A percentile compares a stretch with the other conserved stretches of the same genome.
phyloP scores from a whole-genome alignment of 345 rosid genomes.

The Crucihimalaya himalaica region DNA sequence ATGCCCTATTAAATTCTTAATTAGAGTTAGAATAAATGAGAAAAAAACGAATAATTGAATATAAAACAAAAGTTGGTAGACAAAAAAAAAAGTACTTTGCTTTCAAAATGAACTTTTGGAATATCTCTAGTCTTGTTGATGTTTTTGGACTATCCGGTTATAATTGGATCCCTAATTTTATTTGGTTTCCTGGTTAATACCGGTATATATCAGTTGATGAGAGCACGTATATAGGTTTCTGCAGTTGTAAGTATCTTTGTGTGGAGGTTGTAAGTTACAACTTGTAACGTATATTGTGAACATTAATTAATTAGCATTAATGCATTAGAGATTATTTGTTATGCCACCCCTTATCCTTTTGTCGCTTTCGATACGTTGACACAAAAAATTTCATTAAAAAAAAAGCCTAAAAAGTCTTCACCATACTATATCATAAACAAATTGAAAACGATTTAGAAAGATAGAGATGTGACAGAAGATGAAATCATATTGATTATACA shows the following conservation, averaged over 20 bases:
- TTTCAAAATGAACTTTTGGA: no score
- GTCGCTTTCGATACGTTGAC: background rate
- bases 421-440: background rate
- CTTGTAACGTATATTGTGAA: background rate
- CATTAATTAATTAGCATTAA: background rate
- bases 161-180: no score
- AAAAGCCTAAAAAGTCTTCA: background rate
- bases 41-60: no score
- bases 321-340: background rate
- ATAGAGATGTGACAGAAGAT: constrained; percentile 14
- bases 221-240: no score
- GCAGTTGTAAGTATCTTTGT: no score
- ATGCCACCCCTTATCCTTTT: background rate
- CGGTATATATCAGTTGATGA: background rate
- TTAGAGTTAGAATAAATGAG: no score
- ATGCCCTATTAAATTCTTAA: no score
- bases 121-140: no score
- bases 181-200: background rate
- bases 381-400: background rate
- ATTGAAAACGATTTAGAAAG: constrained; percentile 11
- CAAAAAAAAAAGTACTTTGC: no score
- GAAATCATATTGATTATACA: constrained; percentile 49
- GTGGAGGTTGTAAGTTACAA: background rate
- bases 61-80: no score
- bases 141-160: no score